phyloP scores from a whole-genome alignment of 805 yeast genomes.

The Ogataea methanolica region DNA sequence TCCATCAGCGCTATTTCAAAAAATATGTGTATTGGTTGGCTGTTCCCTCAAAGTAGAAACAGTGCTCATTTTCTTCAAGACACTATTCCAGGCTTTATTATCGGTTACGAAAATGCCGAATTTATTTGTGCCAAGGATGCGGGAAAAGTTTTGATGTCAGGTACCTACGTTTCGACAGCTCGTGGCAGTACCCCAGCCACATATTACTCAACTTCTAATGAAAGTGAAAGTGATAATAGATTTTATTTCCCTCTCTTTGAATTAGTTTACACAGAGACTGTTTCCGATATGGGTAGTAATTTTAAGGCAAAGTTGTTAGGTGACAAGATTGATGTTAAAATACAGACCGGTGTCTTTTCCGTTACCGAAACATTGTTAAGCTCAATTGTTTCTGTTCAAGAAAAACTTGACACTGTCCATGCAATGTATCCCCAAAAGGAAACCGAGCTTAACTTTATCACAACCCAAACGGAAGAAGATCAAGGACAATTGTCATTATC shows the following conservation, averaged over 20 bases:
- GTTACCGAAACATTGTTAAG: slow-evolving; percentile 48
- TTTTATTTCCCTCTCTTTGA: slow-evolving; percentile 70
- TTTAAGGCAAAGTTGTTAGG: slow-evolving; percentile 55
- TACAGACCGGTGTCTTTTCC: slow-evolving; percentile 51
- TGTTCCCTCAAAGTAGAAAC: slow-evolving; percentile 43
- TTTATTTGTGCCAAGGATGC: slow-evolving; percentile 55
- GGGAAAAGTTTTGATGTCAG: slow-evolving; percentile 66
- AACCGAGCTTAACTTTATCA: not conserved
- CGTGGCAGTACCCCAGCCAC: slow-evolving; percentile 49
- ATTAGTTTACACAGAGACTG: slow-evolving; percentile 35
- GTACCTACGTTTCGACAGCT: slow-evolving; percentile 69
- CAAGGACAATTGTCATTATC: slow-evolving; percentile 20
- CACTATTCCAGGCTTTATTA: slow-evolving; percentile 58
- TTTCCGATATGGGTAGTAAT: slow-evolving; percentile 25
- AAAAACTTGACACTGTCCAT: slow-evolving; percentile 9
- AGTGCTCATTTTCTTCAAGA: slow-evolving; percentile 18
- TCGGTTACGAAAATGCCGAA: slow-evolving; percentile 73
- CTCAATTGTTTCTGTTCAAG: slow-evolving; percentile 37
- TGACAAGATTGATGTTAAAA: slow-evolving; percentile 62
- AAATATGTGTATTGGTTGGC: slow-evolving; percentile 75
- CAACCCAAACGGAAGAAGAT: slow-evolving; percentile 2
- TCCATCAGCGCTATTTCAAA: slow-evolving; percentile 57
- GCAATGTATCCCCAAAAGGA: not conserved
- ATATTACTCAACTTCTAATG: slow-evolving; percentile 41
- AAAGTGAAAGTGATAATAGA: slow-evolving; percentile 47